Conservation (phyloP, 257 asterid species). For the Nicotiana paniculata region DNA sequence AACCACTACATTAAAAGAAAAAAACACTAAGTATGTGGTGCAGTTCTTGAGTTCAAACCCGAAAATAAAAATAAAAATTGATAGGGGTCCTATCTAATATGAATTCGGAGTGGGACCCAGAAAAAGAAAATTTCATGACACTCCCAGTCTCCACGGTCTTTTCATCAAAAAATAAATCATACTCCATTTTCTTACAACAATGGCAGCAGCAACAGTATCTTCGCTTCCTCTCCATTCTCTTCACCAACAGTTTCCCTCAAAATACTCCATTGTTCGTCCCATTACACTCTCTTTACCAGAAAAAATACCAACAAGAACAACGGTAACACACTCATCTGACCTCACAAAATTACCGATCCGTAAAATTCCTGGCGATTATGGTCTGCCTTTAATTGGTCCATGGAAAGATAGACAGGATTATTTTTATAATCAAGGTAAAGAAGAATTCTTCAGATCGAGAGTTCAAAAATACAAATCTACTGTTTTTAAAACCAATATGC, state of each 20-base stretch:
- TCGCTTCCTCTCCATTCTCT: not conserved
- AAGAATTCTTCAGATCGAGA: slow-evolving; percentile 36
- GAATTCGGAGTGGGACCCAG: no score
- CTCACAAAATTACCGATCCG: slow-evolving; percentile 13
- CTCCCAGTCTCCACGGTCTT: no score
- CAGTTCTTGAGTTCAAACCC: no score
- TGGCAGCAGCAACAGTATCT: not conserved
- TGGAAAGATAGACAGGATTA: slow-evolving; percentile 37
- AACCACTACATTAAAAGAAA: no score
- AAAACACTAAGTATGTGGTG: no score
- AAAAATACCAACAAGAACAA: not conserved
- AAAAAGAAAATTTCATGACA: no score
- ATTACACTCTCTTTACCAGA: not conserved
- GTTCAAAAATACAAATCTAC: slow-evolving; percentile 39
- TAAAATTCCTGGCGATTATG: slow-evolving; percentile 46
- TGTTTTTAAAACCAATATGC: slow-evolving; percentile 56
- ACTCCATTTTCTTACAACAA: not conserved
- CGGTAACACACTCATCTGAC: not conserved
- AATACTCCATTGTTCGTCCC: not conserved
- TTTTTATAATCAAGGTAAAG: slow-evolving; percentile 43
- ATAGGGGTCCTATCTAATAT: no score
- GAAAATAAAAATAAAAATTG: no score
- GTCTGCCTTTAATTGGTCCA: slow-evolving; percentile 46
- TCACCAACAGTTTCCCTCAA: not conserved
- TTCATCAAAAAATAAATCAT: no score